phyloP scores from a whole-genome alignment of 2,329 filamentous ascomycete genomes.

The Colletotrichum magnum region DNA sequence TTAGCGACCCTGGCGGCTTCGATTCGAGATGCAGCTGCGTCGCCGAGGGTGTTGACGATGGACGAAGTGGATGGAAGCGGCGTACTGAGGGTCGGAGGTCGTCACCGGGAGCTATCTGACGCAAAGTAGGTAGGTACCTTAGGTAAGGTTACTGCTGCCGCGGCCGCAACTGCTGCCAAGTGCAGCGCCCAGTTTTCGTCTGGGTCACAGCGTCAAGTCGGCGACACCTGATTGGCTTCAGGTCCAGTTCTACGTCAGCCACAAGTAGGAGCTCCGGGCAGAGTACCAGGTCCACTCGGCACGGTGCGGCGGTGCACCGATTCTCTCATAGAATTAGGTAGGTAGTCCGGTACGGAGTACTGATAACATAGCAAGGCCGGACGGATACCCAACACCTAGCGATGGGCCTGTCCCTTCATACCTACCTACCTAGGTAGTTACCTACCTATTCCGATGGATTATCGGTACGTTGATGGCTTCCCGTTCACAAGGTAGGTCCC shows the following conservation, averaged over 20 bases:
- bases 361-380: too few species aligned
- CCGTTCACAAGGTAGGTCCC: too few species aligned
- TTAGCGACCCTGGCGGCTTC: constrained; percentile 34
- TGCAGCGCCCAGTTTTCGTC: background rate
- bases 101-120: constrained; percentile 36
- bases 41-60: constrained; percentile 30
- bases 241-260: constrained; percentile 27
- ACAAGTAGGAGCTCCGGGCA: constrained; percentile 17
- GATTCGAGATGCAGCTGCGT: constrained; percentile 35
- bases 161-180: too few species aligned
- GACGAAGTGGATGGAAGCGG: constrained; percentile 28
- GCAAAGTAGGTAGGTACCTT: constrained; percentile 5
- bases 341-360: too few species aligned
- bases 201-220: constrained; percentile 32
- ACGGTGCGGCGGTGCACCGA: constrained; percentile 26
- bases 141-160: too few species aligned
- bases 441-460: too few species aligned
- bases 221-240: constrained; percentile 25
- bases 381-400: too few species aligned
- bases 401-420: too few species aligned
- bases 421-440: too few species aligned
- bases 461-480: too few species aligned
- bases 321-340: too few species aligned
- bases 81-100: constrained; percentile 30
- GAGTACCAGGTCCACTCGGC: background rate